phyloP scores from a whole-genome alignment of 768 basidiomycete genomes.

The Psilocybe cubensis region DNA sequence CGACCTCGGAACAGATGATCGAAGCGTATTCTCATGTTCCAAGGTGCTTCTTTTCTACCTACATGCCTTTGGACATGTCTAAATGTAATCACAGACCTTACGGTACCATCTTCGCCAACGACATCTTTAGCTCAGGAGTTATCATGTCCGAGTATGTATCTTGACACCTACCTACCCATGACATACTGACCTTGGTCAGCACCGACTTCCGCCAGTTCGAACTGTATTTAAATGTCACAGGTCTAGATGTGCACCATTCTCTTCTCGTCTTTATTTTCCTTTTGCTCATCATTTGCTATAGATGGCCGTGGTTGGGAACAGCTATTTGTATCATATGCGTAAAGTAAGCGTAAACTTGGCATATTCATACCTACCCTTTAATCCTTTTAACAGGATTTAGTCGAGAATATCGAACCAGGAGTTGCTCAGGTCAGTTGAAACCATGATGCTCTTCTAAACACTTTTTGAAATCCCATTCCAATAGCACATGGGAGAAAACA shows the following conservation, averaged over 20 bases:
- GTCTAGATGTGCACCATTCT: constrained; percentile 71
- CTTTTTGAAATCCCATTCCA: constrained; percentile 20
- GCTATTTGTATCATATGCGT: constrained; percentile 93
- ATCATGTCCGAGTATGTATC: constrained; percentile 83
- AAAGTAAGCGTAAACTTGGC: constrained; percentile 52
- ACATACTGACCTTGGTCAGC: constrained; percentile 37
- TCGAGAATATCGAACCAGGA: constrained; percentile 84
- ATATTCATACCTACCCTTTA: not conserved
- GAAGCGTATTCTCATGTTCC: constrained; percentile 87
- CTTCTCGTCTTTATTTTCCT: not conserved
- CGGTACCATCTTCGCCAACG: constrained; percentile 88
- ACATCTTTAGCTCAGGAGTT: constrained; percentile 91
- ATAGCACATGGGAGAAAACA: constrained; percentile 90
- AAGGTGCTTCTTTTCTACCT: constrained; percentile 45
- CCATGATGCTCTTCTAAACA: not conserved
- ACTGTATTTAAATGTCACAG: constrained; percentile 86
- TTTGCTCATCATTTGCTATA: constrained; percentile 28
- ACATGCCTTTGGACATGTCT: not conserved
- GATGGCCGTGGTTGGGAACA: constrained; percentile 93
- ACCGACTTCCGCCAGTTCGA: constrained; percentile 97
- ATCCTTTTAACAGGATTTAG: constrained; percentile 56
- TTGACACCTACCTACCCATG: not conserved
- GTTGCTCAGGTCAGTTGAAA: constrained; percentile 60
- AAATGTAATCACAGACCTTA: constrained; percentile 59
- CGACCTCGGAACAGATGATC: constrained; percentile 94